These are phyloP conservation scores for Spiromastix sp. DNA, from an alignment of 2,329 filamentous ascomycete species.

Conservation along the genomic window DNA sequence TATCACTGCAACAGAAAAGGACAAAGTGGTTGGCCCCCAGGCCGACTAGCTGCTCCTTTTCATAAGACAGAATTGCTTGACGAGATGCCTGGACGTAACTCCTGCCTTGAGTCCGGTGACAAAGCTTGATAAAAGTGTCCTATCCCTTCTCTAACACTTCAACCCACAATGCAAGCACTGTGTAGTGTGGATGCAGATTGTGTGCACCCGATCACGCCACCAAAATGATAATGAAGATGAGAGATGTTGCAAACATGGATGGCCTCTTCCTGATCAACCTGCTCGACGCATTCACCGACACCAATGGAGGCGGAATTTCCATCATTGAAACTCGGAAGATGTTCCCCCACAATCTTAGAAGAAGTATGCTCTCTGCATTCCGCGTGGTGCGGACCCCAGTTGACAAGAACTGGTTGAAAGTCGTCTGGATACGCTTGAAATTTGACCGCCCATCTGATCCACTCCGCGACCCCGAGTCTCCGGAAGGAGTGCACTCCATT, in stretches of 20 bases:
- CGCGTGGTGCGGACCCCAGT: no score
- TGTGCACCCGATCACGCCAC: not conserved
- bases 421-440: conserved; percentile 2
- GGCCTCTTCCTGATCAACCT: conserved; percentile 4
- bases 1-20: no score
- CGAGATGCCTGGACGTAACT: no score
- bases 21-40: no score
- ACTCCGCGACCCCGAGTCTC: no score
- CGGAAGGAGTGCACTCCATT: no score
- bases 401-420: no score
- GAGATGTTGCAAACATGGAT: not conserved
- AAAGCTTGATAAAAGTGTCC: not conserved
- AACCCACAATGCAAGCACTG: not conserved
- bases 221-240: not conserved
- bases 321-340: not conserved
- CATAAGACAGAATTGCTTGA: no score
- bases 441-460: no score
- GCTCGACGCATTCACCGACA: conserved; percentile 2
- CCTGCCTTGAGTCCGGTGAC: no score
- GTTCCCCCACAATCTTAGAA: not conserved
- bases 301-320: not conserved
- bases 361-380: not conserved
- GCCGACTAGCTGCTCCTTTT: no score
- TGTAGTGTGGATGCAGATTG: not conserved
- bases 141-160: not conserved